Evolutionary conservation across 2,329 filamentous ascomycete species (phyloP).

Genomic region (Nemania bipapillata): DNA sequence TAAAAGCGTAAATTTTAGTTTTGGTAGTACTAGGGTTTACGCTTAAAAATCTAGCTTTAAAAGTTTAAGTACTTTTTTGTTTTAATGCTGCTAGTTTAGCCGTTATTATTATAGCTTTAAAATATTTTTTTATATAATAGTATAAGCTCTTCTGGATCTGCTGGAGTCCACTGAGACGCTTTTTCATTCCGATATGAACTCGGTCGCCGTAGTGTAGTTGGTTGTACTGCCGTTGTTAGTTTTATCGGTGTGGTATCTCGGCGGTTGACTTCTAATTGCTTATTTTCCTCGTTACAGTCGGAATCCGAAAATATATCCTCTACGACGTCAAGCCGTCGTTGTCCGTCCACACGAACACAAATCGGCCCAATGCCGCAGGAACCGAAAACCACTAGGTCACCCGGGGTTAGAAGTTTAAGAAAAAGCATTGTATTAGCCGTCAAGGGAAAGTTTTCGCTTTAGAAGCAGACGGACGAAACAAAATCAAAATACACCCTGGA

Average conservation of each 20-base stretch:
- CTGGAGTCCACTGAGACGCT: slow-evolving; percentile 22
- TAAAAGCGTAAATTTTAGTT: no score
- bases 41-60: no score
- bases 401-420: no score
- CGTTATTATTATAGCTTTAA: no score
- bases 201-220: neutral
- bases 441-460: no score
- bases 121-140: slow-evolving; percentile 43
- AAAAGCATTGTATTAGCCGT: no score
- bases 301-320: slow-evolving; percentile 37
- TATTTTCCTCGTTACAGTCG: slow-evolving; percentile 25
- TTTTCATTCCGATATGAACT: neutral
- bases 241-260: neutral
- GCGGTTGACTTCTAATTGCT: neutral
- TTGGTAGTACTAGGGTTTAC: no score
- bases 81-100: no score
- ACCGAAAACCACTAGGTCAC: slow-evolving; percentile 27
- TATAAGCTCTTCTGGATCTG: slow-evolving; percentile 31
- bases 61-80: no score
- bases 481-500: no score
- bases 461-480: no score
- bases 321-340: slow-evolving; percentile 35
- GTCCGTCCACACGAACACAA: slow-evolving; percentile 33
- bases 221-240: neutral
- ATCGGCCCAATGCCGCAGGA: slow-evolving; percentile 39